These are phyloP conservation scores for Gynochthodes officinalis DNA, from an alignment of 257 asterid species.

Conservation along the genomic window DNA sequence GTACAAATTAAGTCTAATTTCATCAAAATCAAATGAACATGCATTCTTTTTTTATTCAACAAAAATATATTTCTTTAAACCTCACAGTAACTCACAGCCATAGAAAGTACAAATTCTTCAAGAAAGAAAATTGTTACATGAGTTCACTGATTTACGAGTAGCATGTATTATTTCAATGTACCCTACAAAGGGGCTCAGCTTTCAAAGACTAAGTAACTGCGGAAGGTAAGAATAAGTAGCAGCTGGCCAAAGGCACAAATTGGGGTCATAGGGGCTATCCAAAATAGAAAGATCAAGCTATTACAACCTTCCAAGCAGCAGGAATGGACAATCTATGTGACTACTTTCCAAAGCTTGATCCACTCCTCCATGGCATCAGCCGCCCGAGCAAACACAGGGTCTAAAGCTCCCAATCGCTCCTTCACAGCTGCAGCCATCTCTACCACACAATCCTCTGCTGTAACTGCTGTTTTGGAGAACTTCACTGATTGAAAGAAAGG, in stretches of 20 bases:
- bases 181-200: not conserved
- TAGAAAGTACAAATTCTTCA: no score
- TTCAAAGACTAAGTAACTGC: not conserved
- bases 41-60: no score
- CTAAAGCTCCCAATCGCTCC: slow-evolving; percentile 47
- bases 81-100: no score
- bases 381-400: slow-evolving; percentile 61
- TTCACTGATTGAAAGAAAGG: slow-evolving; percentile 77
- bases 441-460: slow-evolving; percentile 69
- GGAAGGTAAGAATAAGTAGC: not conserved
- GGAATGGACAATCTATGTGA: slow-evolving; percentile 22
- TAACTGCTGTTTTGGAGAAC: slow-evolving; percentile 48
- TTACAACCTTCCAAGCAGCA: slow-evolving; percentile 13
- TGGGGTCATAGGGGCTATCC: not conserved
- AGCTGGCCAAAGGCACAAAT: not conserved
- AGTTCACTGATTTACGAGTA: not conserved
- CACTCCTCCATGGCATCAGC: slow-evolving; percentile 78
- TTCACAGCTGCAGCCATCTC: slow-evolving; percentile 76
- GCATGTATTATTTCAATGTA: not conserved
- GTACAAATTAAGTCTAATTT: no score
- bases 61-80: no score
- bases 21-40: no score
- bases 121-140: not conserved
- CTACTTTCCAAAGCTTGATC: slow-evolving; percentile 75
- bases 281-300: not conserved